Conservation (phyloP, 2,329 filamentous ascomycete genomes). For the Cladorrhinum sp. region DNA sequence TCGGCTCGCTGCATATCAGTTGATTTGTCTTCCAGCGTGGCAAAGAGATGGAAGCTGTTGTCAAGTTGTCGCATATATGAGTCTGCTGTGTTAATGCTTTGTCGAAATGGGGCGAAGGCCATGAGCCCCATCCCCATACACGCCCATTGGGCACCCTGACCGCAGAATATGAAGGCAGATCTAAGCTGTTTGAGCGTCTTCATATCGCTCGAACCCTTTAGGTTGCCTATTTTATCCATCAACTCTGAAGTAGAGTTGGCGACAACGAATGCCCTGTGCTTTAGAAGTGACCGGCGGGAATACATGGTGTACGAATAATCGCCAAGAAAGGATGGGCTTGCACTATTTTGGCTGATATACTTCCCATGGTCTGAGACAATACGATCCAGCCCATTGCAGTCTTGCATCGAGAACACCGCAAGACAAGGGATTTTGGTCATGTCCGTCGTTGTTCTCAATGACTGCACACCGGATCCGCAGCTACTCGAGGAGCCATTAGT, state of each 20-base stretch:
- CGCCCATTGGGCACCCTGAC: slow-evolving; percentile 32
- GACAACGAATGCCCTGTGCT: slow-evolving; percentile 4
- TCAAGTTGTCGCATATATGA: slow-evolving; percentile 1
- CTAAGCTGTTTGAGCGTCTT: background rate
- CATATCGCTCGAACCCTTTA: background rate
- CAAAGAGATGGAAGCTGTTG: background rate
- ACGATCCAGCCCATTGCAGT: background rate
- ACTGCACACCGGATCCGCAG: background rate
- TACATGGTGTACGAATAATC: slow-evolving; percentile 18
- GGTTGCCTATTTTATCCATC: background rate
- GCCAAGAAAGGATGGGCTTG: background rate
- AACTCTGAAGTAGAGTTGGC: background rate
- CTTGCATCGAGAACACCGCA: background rate
- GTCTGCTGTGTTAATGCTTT: slow-evolving; percentile 2
- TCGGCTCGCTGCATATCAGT: slow-evolving; percentile 19
- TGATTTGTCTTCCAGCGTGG: background rate
- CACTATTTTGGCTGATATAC: background rate
- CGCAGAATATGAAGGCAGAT: slow-evolving; percentile 26
- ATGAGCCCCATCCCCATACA: slow-evolving; percentile 33
- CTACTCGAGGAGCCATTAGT: background rate
- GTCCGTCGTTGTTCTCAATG: background rate
- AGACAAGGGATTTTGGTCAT: background rate
- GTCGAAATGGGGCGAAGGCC: slow-evolving; percentile 18
- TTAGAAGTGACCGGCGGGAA: slow-evolving; percentile 8
- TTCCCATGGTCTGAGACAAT: background rate